These are phyloP conservation scores for Mycena haematopus DNA, from an alignment of 768 basidiomycete genomes.

Conservation along the genomic window DNA sequence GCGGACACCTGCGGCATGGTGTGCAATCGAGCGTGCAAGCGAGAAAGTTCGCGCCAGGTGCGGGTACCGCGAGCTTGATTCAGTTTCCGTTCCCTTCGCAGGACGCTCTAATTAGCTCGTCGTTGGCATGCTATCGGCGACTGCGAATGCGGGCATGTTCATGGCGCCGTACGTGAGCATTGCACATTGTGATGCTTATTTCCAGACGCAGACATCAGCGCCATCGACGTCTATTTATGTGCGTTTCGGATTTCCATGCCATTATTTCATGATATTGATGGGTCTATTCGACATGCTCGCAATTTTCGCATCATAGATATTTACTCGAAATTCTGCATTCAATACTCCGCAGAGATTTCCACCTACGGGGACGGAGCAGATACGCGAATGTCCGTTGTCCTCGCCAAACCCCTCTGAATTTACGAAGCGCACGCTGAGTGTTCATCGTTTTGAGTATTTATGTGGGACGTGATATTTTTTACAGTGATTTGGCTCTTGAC, in stretches of 20 bases:
- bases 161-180: neutral
- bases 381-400: too few species aligned
- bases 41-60: constrained; percentile 1
- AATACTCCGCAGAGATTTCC: too few species aligned
- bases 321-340: too few species aligned
- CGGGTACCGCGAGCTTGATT: neutral
- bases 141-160: neutral
- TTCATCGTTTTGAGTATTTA: neutral
- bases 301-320: too few species aligned
- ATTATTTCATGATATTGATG: neutral
- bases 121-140: neutral
- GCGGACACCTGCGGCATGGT: neutral
- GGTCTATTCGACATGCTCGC: too few species aligned
- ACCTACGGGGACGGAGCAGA: too few species aligned
- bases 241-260: too few species aligned
- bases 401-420: too few species aligned
- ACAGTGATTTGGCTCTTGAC: neutral
- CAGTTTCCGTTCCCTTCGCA: constrained; percentile 6
- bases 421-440: neutral
- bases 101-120: neutral
- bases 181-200: too few species aligned
- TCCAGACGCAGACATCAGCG: too few species aligned
- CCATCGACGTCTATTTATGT: neutral
- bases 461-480: too few species aligned
- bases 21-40: constrained; percentile 1